These are phyloP conservation scores for Fusarium bactridioides DNA, from an alignment of 2,329 filamentous ascomycete species.

Conservation along the genomic window DNA sequence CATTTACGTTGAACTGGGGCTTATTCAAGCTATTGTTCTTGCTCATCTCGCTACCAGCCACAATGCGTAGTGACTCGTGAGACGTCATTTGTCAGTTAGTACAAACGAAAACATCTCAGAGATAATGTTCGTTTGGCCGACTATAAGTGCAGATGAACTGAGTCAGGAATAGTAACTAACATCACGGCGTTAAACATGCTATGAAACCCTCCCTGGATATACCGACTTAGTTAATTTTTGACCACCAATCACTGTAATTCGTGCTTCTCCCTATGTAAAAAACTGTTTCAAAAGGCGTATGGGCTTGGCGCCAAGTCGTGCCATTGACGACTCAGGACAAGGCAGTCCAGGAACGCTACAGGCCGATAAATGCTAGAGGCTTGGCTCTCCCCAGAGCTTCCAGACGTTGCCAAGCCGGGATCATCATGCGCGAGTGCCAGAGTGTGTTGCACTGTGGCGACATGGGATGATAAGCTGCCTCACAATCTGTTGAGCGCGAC, in stretches of 20 bases:
- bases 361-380: slow-evolving; percentile 16
- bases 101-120: neutral
- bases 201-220: neutral
- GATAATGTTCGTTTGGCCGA: neutral
- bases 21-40: neutral
- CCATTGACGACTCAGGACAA: slow-evolving; percentile 16
- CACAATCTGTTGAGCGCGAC: slow-evolving; percentile 10
- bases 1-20: slow-evolving; percentile 7
- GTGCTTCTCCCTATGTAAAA: neutral
- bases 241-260: slow-evolving; percentile 6
- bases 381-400: slow-evolving; percentile 28
- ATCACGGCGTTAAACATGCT: neutral
- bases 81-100: slow-evolving; percentile 1
- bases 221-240: neutral
- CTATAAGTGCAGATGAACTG: neutral
- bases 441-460: slow-evolving; percentile 22
- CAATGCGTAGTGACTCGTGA: neutral
- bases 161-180: neutral
- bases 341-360: slow-evolving; percentile 3
- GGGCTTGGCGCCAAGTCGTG: slow-evolving; percentile 30
- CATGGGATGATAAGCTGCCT: slow-evolving; percentile 12
- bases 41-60: slow-evolving; percentile 5
- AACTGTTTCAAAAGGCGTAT: slow-evolving; percentile 4
- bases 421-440: neutral
- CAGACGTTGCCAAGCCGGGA: slow-evolving; percentile 26